These are phyloP conservation scores for Leishmania arabica DNA, from an alignment of 208 protist species.

Conservation along the genomic window DNA sequence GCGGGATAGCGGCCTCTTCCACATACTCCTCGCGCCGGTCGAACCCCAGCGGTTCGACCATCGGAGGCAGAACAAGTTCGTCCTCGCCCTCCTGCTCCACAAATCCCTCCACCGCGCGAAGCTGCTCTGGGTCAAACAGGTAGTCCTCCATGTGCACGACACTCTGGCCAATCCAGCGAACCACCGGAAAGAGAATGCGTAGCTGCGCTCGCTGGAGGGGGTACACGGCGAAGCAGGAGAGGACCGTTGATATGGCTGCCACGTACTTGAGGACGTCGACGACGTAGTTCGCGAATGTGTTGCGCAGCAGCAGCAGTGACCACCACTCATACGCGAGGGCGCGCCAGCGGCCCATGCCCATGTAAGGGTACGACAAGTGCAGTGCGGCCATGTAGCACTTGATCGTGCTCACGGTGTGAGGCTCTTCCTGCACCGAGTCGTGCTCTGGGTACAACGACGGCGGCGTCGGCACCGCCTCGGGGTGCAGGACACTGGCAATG, in stretches of 20 bases:
- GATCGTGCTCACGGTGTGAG: slow-evolving; percentile 19
- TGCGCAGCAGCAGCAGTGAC: slow-evolving; percentile 22
- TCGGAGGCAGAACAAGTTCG: slow-evolving; percentile 43
- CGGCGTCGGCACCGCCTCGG: neutral
- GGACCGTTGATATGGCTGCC: slow-evolving; percentile 2
- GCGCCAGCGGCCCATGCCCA: slow-evolving; percentile 18
- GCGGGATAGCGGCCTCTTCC: slow-evolving; percentile 32
- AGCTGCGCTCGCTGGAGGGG: slow-evolving; percentile 59
- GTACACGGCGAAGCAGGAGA: slow-evolving; percentile 33
- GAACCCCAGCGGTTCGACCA: slow-evolving; percentile 36
- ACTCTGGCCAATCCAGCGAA: slow-evolving; percentile 39
- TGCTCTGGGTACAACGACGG: neutral
- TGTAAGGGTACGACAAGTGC: slow-evolving; percentile 20
- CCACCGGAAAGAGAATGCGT: slow-evolving; percentile 39
- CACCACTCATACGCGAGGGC: slow-evolving; percentile 12
- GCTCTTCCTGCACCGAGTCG: neutral
- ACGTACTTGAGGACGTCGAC: neutral
- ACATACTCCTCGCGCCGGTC: slow-evolving; percentile 45
- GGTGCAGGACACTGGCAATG: neutral
- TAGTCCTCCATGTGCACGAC: slow-evolving; percentile 63
- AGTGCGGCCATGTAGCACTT: slow-evolving; percentile 26
- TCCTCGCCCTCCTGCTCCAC: slow-evolving; percentile 33
- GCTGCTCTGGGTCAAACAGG: slow-evolving; percentile 64
- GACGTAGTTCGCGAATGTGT: slow-evolving; percentile 13
- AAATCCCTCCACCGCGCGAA: slow-evolving; percentile 38